Evolutionary conservation across 139 green algal genomes (phyloP), one percentile per base, ranked within the genome.

Genomic region (Chlorella sp.): DNA sequence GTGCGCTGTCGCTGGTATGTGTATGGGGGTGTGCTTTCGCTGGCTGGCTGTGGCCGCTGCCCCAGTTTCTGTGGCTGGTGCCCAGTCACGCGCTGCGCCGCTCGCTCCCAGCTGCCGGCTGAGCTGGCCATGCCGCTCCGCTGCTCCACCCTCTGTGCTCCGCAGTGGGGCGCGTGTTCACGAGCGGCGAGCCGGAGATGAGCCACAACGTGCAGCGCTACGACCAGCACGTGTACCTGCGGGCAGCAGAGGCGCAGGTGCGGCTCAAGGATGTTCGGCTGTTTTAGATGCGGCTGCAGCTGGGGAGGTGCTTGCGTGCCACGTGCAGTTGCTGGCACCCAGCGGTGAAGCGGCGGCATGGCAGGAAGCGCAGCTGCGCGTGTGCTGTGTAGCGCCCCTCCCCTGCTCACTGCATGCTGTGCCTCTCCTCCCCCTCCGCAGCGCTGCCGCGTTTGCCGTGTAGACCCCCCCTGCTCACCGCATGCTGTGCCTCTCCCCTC

Each of bases 181-280:
- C 48, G 9, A 86, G 83, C 58, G 88, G 86, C 24, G 90, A 96
- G 93, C 94, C 94, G 11, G 94, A 97, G 86, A 95, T 97, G 91
- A 92, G 76, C 16, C 85, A 92, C 87, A 89, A 97, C 73, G 92
- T 97, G 43, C 94, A 96, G 76, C 92, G 92, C 81, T 97, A 97
- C 82, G 90, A 95, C 84, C 92, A 93, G 77, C 86, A 88, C 54
- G 91, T 96, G 38, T 97, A 96, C 85, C 76, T 97, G 41, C 88
- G 94, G 1, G 94, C 94, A 17, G 91, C 83, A 56, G 94, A 97
- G 78, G 94, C 94, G 34, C 92, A 95, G 88, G 75, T 81, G 54
- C 51, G 24, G 68, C 68, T 75, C 43, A 24, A 79, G 0, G 7
- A 28, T 2, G 73, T 1, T 44, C 11, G 30, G 43, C 38, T 5